Conservation (phyloP, 129 eudicot species). For the Artemisia annua region DNA sequence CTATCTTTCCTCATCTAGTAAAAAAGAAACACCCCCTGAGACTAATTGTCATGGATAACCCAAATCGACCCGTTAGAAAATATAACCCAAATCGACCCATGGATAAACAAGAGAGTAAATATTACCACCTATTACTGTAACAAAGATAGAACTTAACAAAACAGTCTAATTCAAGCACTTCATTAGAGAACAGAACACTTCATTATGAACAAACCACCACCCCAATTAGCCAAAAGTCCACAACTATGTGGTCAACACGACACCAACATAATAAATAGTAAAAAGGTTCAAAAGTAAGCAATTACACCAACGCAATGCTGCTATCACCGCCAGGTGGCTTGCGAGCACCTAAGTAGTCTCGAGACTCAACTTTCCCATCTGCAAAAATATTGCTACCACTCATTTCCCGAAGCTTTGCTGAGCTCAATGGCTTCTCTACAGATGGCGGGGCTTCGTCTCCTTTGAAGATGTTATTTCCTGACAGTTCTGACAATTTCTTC, state of each 20-base stretch:
- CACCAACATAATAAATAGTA: constrained; percentile 28
- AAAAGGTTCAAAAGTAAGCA: not conserved
- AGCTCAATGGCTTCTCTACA: constrained; percentile 80
- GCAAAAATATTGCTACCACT: constrained; percentile 89
- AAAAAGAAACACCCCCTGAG: too few relatives aligned
- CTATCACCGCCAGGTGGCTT: constrained; percentile 99
- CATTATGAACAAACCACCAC: constrained; percentile 24
- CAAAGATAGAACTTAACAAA: not conserved
- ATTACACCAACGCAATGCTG: constrained; percentile 89
- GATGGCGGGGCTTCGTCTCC: constrained; percentile 67
- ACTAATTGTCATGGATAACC: too few relatives aligned
- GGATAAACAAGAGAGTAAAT: not conserved
- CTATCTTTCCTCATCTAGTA: too few relatives aligned
- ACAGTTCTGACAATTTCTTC: constrained; percentile 78
- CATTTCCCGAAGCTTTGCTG: constrained; percentile 87
- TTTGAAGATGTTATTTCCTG: constrained; percentile 89
- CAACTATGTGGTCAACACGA: constrained; percentile 2
- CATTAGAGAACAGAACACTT: too few relatives aligned
- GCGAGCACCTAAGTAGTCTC: constrained; percentile 92
- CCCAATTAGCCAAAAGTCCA: constrained; percentile 31
- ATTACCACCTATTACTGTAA: not conserved
- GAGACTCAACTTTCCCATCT: constrained; percentile 84
- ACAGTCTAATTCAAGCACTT: constrained; percentile 4
- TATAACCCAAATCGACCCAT: not conserved
- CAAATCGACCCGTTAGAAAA: not conserved